Evolutionary conservation across 2,329 filamentous ascomycete genomes (phyloP).

Genomic region (Phaeomoniella chlamydospora): DNA sequence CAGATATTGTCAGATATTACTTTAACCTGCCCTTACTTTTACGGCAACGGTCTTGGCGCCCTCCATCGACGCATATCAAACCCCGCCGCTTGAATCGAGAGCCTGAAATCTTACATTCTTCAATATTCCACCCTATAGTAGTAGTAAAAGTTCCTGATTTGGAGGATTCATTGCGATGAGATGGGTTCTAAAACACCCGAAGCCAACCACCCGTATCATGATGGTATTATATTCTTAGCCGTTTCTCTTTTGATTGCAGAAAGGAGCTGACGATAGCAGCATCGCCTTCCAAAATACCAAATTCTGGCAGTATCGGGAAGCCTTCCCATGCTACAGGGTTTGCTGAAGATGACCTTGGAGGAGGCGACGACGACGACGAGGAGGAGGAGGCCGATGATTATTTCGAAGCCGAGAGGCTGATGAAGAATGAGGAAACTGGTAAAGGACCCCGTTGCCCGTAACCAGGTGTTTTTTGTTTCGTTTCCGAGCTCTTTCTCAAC

Average conservation of each 20-base stretch:
- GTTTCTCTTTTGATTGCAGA: slow-evolving; percentile 1
- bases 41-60: too few relatives aligned
- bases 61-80: too few relatives aligned
- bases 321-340: slow-evolving; percentile 15
- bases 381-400: slow-evolving; percentile 14
- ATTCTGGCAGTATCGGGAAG: slow-evolving; percentile 8
- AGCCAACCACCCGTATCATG: slow-evolving; percentile 17
- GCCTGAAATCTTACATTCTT: too few relatives aligned
- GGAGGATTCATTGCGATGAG: too few relatives aligned
- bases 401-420: slow-evolving; percentile 9
- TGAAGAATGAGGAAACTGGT: slow-evolving; percentile 6
- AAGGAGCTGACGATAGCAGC: slow-evolving; percentile 9
- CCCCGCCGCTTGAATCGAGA: too few relatives aligned
- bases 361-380: slow-evolving; percentile 15
- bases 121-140: too few relatives aligned
- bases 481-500: background rate
- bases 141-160: too few relatives aligned
- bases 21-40: too few relatives aligned
- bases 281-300: background rate
- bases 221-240: slow-evolving; percentile 19
- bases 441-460: slow-evolving; percentile 5
- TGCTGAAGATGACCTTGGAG: slow-evolving; percentile 27
- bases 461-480: slow-evolving; percentile 4
- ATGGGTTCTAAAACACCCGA: slow-evolving; percentile 28
- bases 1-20: too few relatives aligned